Evolutionary conservation across 2,329 filamentous ascomycete genomes (phyloP), one percentile per base, ranked within the genome.

Genomic region (Mollisiaceae sp.): DNA sequence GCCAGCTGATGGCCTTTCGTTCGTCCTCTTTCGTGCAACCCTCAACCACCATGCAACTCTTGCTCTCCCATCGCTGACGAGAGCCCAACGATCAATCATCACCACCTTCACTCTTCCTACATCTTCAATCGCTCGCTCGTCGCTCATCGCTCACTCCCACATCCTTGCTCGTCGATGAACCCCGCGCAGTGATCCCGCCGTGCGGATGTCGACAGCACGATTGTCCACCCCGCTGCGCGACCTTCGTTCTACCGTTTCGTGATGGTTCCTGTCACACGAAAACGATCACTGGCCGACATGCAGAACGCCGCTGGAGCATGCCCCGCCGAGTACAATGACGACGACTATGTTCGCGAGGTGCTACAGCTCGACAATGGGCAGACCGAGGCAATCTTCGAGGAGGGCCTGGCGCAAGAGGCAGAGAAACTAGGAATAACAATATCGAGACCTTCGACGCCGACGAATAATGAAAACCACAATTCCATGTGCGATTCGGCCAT

Each of bases 261-360:
- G 47, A 73, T 72, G 70, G 63, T 54, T 24, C 64, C 68, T 38
- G 62, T 70, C 57, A 35, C 64, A 59, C 70, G 68, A 62, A 69
- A 70, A 39, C 65, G 64, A 2, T 72, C 72, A 38, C 65, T 71
- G 50, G 63, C 66, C 18, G 69, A 73, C 41, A 69, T 71, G 67
- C 69, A 70, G 47, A 38, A 32, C 38, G 27, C 60, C 12, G 69
- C 67, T 12, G 54, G 20, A 43, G 14, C 61, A 39, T 57, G 63
- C 20, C 64, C 63, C 24, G 61, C 60, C 38, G 72, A 75, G 62
- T 72, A 68, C 64, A 71, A 69, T 60, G 72, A 76, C 27, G 63
- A 55, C 20, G 69, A 75, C 22, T 77, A 75, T 59, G 38, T 60
- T 18, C 67, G 67, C 41, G 74, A 75, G 59, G 75, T 77, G 39